Conservation (phyloP, 148 eudicot species). For the Cornus kousa region DNA sequence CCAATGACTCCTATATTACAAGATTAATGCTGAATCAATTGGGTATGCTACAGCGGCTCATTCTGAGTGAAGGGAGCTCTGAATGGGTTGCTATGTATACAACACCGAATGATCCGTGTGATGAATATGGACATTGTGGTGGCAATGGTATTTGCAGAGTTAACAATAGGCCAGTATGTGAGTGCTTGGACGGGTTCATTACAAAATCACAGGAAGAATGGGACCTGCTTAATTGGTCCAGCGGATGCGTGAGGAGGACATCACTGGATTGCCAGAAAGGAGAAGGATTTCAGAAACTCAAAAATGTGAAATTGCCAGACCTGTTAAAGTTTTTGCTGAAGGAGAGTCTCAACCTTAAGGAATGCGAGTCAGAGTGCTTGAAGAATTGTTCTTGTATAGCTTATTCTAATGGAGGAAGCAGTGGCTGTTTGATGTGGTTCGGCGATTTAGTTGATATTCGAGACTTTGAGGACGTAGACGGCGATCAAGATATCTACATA, state of each 20-base stretch:
- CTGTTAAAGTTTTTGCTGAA: constrained; percentile 5
- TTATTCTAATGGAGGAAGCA: constrained; percentile 7
- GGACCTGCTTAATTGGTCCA: constrained; percentile 14
- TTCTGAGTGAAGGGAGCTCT: neutral
- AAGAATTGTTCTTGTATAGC: constrained; percentile 16
- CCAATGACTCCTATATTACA: neutral
- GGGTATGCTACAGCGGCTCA: neutral
- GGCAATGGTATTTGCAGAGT: neutral
- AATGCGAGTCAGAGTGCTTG: constrained; percentile 1
- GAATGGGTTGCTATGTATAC: neutral
- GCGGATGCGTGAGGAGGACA: constrained; percentile 13
- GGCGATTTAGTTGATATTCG: constrained; percentile 9
- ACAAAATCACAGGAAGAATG: neutral
- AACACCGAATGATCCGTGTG: constrained; percentile 9
- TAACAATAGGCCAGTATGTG: neutral
- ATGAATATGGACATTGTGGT: neutral
- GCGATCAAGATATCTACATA: constrained; percentile 2
- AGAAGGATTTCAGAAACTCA: constrained; percentile 15
- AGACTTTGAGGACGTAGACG: neutral
- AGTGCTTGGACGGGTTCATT: constrained; percentile 12
- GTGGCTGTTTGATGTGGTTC: constrained; percentile 17
- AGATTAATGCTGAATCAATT: neutral
- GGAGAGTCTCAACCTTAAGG: constrained; percentile 1
- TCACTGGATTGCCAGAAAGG: constrained; percentile 11
- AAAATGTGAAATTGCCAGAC: constrained; percentile 21